Evolutionary conservation across 805 yeast species (phyloP), one percentile per base, ranked within the genome.

Genomic region (Nakazawaea anatomiae): DNA sequence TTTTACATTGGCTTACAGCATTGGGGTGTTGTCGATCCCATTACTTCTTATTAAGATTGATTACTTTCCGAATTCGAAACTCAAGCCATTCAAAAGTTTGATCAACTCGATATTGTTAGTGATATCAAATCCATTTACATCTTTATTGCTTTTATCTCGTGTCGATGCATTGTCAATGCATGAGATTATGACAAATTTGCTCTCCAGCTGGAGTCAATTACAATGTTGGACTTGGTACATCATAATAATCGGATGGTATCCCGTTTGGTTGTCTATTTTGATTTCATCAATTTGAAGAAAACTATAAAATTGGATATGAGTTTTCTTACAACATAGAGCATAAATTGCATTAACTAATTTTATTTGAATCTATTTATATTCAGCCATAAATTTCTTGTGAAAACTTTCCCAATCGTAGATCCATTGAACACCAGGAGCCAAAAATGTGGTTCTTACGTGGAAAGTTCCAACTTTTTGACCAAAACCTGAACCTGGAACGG

Each of bases 401-500:
- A 94, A 94, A 14, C 71, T 68, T 48, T 78, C 78, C 90, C 97
- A 89, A 44, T 74, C 69, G 18, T 79, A 76, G 57, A 90, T 88
- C 89, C 97, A 89, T 59, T 89, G 92, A 29, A 80, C 76, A 42
- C 97, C 98, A 12, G 98, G 97, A 11, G 99, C 96, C 62, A 94
- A 75, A 73, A 94, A 94, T 0, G 99, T 94, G 1, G 99, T 94
- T 76, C 99, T 84, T 60, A 94, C 77, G 65, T 94, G 99, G 71
- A 76, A 86, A 4, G 97, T 90, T 25, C 89, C 96, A 45, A 83
- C 83, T 45, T 76, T 85, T 70, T 94, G 99, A 34, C 98, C 97
- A 61, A 94, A 94, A 0, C 99, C 99, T 35, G 89, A 82, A 40
- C 99, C 99, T 32, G 99, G 98, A 55, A 94, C 96, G 42, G 96